Base-by-base conservation (phyloP, 1,139 yeast genomes). In the Magnusiomyces paraingens region DNA sequence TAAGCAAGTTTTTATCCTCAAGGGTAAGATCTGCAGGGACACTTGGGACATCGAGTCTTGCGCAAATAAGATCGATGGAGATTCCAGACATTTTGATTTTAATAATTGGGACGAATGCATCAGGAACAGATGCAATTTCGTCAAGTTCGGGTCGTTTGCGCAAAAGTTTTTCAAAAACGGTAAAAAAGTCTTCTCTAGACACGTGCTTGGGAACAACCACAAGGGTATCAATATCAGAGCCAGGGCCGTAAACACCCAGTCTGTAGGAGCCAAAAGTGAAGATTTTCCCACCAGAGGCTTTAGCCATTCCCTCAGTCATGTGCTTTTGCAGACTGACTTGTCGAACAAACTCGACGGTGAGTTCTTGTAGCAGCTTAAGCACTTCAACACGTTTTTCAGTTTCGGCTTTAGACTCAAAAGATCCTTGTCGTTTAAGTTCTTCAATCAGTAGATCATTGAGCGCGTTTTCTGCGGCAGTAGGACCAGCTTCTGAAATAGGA, bases 301-400 rank as follows among this genome's bases (percentile, higher is more conserved):
- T 79, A 0, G 99, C 96, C 96, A 93, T 90, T 3, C 97, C 96
- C 58, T 93, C 98, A 36, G 93, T 82, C 97, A 93, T 90, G 66
- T 93, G 90, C 66, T 86, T 88, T 57, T 77, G 81, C 59, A 79
- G 76, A 1, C 95, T 86, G 10, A 90, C 97, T 10, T 73, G 79
- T 63, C 81, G 86, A 1, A 93, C 99, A 70, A 93, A 91, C 59
- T 86, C 88, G 62, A 84, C 80, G 0, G 86, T 80, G 64, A 93
- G 66, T 59, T 80, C 78, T 66, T 93, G 98, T 56, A 93, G 69
- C 3, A 78, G 72, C 47, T 78, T 75, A 40, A 94, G 75, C 15
- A 88, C 94, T 60, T 85, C 83, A 1, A 82, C 86, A 63, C 99
- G 67, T 64, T 83, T 86, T 61, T 76, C 81, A 0, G 96, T 87